Base-by-base conservation (phyloP, 2,329 filamentous ascomycete genomes). In the Claviceps africana region DNA sequence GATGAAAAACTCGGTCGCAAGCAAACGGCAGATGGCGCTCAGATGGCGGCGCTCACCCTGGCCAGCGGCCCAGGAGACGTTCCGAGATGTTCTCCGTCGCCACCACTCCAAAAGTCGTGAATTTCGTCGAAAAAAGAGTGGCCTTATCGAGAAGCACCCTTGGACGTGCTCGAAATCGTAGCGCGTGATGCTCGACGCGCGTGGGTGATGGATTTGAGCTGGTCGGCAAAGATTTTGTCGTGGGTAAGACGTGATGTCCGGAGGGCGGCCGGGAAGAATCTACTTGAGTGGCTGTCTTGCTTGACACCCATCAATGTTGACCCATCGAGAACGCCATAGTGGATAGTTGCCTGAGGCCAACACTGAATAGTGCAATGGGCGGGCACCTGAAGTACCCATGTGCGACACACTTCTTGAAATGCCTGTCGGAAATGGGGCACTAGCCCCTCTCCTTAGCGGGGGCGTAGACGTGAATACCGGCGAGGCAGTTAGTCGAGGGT, bases 111-210 rank as follows among this genome's bases (percentile, higher is more conserved):
- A 65, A 62, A 64, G 64, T 65, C 64, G 64, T 61, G 58, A 56
- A 58, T 63, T 62, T 64, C 62, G 63, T 61, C 58, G 56, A 58
- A 64, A 60, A 67, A 68, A 66, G 61, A 55, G 62, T 59, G 58
- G 60, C 57, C 58, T 62, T 63, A 56, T 71, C 63, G 62, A 62
- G 60, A 58, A 54, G 54, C 58, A 55, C 54, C 60, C 56, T 55
- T 53, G 52, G 51, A 55, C 53, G 61, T 61, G 59, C 54, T 60
- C 62, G 55, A 55, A 52, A 57, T 56, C 59, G 64, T 59, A 62
- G 64, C 65, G 67, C 67, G 67, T 69, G 70, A 71, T 71, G 70
- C 66, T 68, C 69, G 75, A 74, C 73, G 72, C 76, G 77, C 71
- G 71, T 70, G 68, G 68, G 66, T 69, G 71, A 72, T 76, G 70